A percentile compares a stretch with the other conserved stretches of the same genome.
Conservation (phyloP, 1,284 basidiomycete genomes). For the Malassezia obtusa region DNA sequence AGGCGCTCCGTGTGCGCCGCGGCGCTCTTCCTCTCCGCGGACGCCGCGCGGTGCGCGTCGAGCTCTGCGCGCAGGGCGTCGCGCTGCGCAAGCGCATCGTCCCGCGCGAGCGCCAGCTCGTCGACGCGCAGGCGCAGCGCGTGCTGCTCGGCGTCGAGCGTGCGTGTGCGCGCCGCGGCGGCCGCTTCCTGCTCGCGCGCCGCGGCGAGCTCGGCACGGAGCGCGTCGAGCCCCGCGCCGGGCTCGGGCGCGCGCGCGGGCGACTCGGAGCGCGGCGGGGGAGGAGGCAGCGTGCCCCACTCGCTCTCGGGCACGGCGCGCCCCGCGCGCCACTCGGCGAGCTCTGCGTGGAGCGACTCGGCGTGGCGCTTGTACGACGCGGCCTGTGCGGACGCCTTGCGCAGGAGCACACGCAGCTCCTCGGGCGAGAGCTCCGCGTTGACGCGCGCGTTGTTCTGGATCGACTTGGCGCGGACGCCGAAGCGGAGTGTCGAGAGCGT, state of each 20-base stretch:
- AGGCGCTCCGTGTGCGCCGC: constrained; percentile 4
- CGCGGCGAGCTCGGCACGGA: neutral
- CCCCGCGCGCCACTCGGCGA: constrained; percentile 80
- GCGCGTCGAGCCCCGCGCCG: neutral
- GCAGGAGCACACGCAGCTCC: constrained; percentile 83
- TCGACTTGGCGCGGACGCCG: constrained; percentile 87
- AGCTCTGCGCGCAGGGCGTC: neutral
- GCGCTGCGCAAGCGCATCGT: neutral
- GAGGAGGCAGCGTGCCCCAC: neutral
- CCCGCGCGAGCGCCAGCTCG: constrained; percentile 49
- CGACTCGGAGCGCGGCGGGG: neutral
- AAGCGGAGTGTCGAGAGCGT: constrained; percentile 95
- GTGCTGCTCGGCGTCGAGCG: neutral
- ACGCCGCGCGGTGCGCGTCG: neutral
- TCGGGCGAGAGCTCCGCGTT: constrained; percentile 94
- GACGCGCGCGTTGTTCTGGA: constrained; percentile 98
- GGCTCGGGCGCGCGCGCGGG: neutral
- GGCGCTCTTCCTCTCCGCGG: neutral
- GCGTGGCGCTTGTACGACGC: constrained; percentile 52
- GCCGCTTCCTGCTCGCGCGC: neutral
- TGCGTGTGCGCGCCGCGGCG: neutral
- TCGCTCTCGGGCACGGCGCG: constrained; percentile 62
- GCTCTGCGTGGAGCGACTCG: constrained; percentile 82
- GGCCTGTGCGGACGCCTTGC: constrained; percentile 57
- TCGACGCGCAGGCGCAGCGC: constrained; percentile 1